Conservation (phyloP, 2,329 filamentous ascomycete species). For the Berkeleyomyces rouxiae region DNA sequence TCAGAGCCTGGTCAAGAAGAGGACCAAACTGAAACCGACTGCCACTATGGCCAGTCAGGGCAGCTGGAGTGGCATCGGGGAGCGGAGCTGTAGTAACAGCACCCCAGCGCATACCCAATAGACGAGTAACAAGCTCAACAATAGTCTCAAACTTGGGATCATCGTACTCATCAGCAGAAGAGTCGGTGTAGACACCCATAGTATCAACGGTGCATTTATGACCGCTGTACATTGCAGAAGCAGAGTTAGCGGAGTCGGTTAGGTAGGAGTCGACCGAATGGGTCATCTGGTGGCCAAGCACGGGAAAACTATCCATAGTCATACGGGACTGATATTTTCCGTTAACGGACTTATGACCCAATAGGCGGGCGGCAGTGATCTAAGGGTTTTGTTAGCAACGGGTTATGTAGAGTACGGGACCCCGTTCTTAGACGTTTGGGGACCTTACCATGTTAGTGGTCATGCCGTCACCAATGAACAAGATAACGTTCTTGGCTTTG, state of each 20-base stretch:
- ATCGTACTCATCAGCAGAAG: slow-evolving; percentile 54
- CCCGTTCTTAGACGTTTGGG: background rate
- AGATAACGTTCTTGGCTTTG: slow-evolving; percentile 69
- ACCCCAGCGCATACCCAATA: slow-evolving; percentile 44
- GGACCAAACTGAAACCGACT: slow-evolving; percentile 51
- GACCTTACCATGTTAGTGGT: slow-evolving; percentile 49
- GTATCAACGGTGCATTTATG: slow-evolving; percentile 76
- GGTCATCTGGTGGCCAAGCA: slow-evolving; percentile 80
- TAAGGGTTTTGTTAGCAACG: slow-evolving; percentile 12
- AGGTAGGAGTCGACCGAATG: slow-evolving; percentile 76
- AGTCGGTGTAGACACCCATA: slow-evolving; percentile 64
- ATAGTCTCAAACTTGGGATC: slow-evolving; percentile 80
- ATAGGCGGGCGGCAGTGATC: slow-evolving; percentile 62
- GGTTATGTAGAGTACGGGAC: background rate
- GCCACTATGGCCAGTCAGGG: slow-evolving; percentile 55
- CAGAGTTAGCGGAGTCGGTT: slow-evolving; percentile 74
- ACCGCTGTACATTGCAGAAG: slow-evolving; percentile 63
- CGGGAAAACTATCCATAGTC: slow-evolving; percentile 67
- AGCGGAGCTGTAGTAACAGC: slow-evolving; percentile 67
- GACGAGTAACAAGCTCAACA: slow-evolving; percentile 57
- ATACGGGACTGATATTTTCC: slow-evolving; percentile 65
- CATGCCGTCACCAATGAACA: slow-evolving; percentile 65
- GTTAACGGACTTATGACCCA: slow-evolving; percentile 70
- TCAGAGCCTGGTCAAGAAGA: slow-evolving; percentile 59
- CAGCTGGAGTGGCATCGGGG: slow-evolving; percentile 69